Conservation (phyloP, 768 basidiomycete species). For the Hygrophoropsis aurantiaca region DNA sequence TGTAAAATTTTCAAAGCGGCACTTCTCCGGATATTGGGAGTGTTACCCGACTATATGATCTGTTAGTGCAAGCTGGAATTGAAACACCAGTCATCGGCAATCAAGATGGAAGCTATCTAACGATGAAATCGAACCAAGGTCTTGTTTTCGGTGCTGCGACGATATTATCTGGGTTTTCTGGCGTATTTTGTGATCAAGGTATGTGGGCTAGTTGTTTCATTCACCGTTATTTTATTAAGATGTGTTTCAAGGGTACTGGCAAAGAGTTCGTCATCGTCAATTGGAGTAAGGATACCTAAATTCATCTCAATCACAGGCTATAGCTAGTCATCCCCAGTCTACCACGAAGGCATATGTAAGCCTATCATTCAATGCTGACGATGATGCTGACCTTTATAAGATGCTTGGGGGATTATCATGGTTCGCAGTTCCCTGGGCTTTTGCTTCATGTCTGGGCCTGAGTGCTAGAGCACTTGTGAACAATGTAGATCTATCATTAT, state of each 20-base stretch:
- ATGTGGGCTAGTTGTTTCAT: conserved; percentile 1
- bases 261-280: conserved; percentile 33
- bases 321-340: conserved; percentile 49
- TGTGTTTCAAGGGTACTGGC: conserved; percentile 46
- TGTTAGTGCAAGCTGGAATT: conserved; percentile 44
- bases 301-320: conserved; percentile 32
- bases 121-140: conserved; percentile 52
- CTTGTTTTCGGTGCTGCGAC: conserved; percentile 41
- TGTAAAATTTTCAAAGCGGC: conserved; percentile 22
- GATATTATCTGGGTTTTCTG: conserved; percentile 42
- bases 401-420: conserved; percentile 60
- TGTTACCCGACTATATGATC: conserved; percentile 41
- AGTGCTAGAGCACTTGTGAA: conserved; percentile 36
- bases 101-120: conserved; percentile 50
- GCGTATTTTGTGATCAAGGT: conserved; percentile 54
- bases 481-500: conserved; percentile 18
- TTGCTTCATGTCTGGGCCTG: conserved; percentile 48
- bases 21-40: conserved; percentile 39
- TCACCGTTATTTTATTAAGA: conserved; percentile 3
- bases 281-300: neutral
- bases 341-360: conserved; percentile 52
- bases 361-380: neutral
- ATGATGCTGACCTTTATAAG: conserved; percentile 17
- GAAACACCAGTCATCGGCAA: conserved; percentile 51
- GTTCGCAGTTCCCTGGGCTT: conserved; percentile 55